These are phyloP conservation scores for Albatrellus sp. DNA, from an alignment of 1,284 basidiomycete species.

Conservation along the genomic window DNA sequence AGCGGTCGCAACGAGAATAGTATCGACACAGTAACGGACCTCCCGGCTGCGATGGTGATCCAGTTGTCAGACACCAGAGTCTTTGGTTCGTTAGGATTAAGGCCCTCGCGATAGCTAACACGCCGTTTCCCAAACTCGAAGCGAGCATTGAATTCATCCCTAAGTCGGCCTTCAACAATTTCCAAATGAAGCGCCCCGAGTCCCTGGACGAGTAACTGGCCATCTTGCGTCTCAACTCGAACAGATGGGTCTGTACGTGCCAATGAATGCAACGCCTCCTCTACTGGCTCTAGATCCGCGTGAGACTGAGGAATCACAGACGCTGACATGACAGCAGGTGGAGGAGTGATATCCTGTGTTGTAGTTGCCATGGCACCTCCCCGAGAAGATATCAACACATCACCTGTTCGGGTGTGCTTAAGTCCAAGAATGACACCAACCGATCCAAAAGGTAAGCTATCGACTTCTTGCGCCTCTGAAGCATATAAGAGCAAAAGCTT, in stretches of 20 bases:
- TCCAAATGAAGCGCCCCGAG: constrained; percentile 81
- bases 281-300: constrained; percentile 65
- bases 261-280: constrained; percentile 62
- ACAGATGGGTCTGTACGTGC: constrained; percentile 82
- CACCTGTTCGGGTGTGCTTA: constrained; percentile 78
- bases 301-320: constrained; percentile 75
- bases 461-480: constrained; percentile 66
- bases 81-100: constrained; percentile 26
- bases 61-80: constrained; percentile 28
- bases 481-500: constrained; percentile 79
- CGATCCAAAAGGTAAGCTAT: constrained; percentile 70
- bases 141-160: constrained; percentile 68
- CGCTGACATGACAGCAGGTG: constrained; percentile 67
- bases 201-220: constrained; percentile 75
- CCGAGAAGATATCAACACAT: constrained; percentile 56
- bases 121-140: constrained; percentile 71
- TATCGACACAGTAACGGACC: constrained; percentile 31
- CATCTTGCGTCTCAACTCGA: constrained; percentile 65
- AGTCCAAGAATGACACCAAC: constrained; percentile 81
- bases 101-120: constrained; percentile 72
- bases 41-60: constrained; percentile 51
- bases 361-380: constrained; percentile 24
- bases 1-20: constrained; percentile 42
- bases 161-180: constrained; percentile 70
- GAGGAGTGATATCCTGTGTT: constrained; percentile 58